phyloP scores from a whole-genome alignment of 257 asterid species.

The Marsdenia floribunda region DNA sequence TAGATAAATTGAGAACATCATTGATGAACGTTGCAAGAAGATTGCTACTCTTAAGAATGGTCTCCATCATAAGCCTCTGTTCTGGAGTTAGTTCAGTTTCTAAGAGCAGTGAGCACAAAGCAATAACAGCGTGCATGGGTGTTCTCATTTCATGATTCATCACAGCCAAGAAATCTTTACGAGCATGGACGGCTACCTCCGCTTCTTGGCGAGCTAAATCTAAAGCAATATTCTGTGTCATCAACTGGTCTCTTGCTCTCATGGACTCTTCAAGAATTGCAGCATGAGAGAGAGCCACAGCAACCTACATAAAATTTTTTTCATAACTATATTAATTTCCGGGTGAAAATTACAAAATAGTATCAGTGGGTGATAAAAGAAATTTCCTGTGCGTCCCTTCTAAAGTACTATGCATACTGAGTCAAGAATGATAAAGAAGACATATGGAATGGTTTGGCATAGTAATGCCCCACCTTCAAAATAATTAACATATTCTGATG shows the following conservation, averaged over 20 bases:
- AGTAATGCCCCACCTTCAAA: background rate
- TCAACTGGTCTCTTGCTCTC: constrained; percentile 92
- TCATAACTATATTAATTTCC: background rate
- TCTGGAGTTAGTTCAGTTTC: constrained; percentile 68
- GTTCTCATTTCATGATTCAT: constrained; percentile 86
- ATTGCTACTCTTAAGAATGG: constrained; percentile 66
- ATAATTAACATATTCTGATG: background rate
- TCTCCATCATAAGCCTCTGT: constrained; percentile 63
- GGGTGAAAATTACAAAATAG: no score
- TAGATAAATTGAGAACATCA: constrained; percentile 68
- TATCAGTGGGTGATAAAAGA: background rate
- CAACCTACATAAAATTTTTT: constrained; percentile 39
- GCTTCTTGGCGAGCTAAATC: constrained; percentile 95
- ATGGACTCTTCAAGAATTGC: constrained; percentile 72
- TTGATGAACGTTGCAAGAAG: constrained; percentile 59
- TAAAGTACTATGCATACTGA: no score
- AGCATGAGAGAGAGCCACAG: constrained; percentile 86
- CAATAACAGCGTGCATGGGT: constrained; percentile 62
- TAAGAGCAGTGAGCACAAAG: constrained; percentile 61
- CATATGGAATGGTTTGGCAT: no score
- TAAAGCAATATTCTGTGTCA: constrained; percentile 91
- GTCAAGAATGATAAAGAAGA: no score
- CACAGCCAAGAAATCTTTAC: constrained; percentile 91
- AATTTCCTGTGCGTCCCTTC: no score
- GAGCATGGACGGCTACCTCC: constrained; percentile 95